Evolutionary conservation across 1,139 yeast genomes (phyloP).

Genomic region (Candida anutae): DNA sequence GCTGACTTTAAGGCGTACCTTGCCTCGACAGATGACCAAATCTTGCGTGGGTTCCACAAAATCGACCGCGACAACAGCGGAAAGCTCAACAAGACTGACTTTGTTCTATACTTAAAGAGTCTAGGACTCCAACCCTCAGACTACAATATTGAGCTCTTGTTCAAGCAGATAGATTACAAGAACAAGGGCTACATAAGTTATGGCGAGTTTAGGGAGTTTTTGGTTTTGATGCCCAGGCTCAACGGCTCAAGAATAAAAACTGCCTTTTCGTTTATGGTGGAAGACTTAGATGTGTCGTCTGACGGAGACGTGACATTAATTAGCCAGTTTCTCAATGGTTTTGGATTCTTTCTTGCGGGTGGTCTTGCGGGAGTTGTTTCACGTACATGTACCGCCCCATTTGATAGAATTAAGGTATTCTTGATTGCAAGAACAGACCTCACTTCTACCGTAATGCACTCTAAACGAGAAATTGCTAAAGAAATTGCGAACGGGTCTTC

Average conservation of each 20-base stretch:
- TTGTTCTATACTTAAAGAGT: constrained; percentile 51
- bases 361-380: constrained; percentile 94
- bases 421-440: constrained; percentile 86
- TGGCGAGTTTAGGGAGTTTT: constrained; percentile 79
- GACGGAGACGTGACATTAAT: constrained; percentile 90
- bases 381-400: constrained; percentile 96
- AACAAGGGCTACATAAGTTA: constrained; percentile 68
- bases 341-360: constrained; percentile 89
- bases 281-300: constrained; percentile 70
- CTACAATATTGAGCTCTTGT: constrained; percentile 50
- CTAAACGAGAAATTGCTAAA: constrained; percentile 43
- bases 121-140: constrained; percentile 49
- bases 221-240: constrained; percentile 73
- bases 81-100: constrained; percentile 55
- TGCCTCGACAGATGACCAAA: constrained; percentile 58
- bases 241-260: constrained; percentile 66
- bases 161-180: constrained; percentile 51
- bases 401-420: constrained; percentile 89
- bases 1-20: constrained; percentile 58
- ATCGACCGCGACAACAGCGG: constrained; percentile 79
- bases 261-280: constrained; percentile 74
- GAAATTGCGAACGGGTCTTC: constrained; percentile 31
- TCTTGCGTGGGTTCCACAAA: constrained; percentile 57
- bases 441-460: constrained; percentile 57
- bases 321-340: constrained; percentile 71